Percentiles rank a stretch among this genome's conserved stretches.
phyloP scores from a whole-genome alignment of 768 basidiomycete species.

The Coprinopsis cinerea region DNA sequence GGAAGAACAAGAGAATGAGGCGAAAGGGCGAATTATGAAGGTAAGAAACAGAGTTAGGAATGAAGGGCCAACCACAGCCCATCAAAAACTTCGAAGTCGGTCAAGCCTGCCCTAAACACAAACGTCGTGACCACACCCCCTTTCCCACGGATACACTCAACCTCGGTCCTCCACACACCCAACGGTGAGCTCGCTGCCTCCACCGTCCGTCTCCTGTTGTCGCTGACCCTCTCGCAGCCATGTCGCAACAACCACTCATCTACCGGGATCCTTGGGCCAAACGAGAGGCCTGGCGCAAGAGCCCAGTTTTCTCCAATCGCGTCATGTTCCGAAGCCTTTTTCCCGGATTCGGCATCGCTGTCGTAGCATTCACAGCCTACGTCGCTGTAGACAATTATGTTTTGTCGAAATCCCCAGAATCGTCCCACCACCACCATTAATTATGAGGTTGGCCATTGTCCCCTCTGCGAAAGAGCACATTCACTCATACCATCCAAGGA shows the following conservation, averaged over 20 bases:
- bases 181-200: slow-evolving; percentile 4
- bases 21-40: slow-evolving; percentile 12
- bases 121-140: slow-evolving; percentile 25
- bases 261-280: slow-evolving; percentile 95
- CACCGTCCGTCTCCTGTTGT: slow-evolving; percentile 2
- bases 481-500: background rate
- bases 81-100: slow-evolving; percentile 37
- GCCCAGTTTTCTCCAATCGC: slow-evolving; percentile 80
- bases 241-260: slow-evolving; percentile 61
- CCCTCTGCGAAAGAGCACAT: background rate
- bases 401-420: slow-evolving; percentile 22
- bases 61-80: slow-evolving; percentile 14
- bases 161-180: slow-evolving; percentile 9
- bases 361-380: slow-evolving; percentile 88
- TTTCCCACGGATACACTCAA: slow-evolving; percentile 7
- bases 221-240: slow-evolving; percentile 13
- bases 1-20: slow-evolving; percentile 13
- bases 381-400: slow-evolving; percentile 74
- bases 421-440: slow-evolving; percentile 23
- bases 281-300: slow-evolving; percentile 87
- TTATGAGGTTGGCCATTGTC: background rate
- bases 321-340: slow-evolving; percentile 88
- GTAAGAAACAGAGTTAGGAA: slow-evolving; percentile 20
- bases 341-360: slow-evolving; percentile 91
- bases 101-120: slow-evolving; percentile 54